A percentile compares a stretch with the other conserved stretches of the same genome.
Evolutionary conservation across 108 stramenopile genomes (phyloP).

Genomic region (Discostella stelligeroides): DNA sequence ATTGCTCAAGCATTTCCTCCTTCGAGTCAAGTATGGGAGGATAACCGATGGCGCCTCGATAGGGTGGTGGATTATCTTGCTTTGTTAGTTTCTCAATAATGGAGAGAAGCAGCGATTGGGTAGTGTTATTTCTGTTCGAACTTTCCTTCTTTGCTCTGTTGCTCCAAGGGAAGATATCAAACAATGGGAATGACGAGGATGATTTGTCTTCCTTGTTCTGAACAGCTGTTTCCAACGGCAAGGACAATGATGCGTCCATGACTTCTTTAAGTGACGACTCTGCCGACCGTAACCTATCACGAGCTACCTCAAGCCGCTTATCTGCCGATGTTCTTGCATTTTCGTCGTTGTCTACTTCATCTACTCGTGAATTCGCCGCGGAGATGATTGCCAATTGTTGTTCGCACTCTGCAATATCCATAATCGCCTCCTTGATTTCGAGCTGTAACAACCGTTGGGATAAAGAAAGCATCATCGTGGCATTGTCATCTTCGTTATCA

Average conservation of each 20-base stretch:
- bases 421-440: constrained; percentile 65
- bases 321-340: constrained; percentile 1
- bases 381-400: constrained; percentile 57
- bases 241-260: not conserved
- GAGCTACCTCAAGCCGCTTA: constrained; percentile 36
- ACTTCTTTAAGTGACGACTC: constrained; percentile 29
- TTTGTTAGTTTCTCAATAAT: constrained; percentile 31
- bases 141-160: constrained; percentile 10
- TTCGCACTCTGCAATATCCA: constrained; percentile 77
- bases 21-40: constrained; percentile 56
- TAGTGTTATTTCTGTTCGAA: not conserved
- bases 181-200: not conserved
- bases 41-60: constrained; percentile 86
- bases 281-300: constrained; percentile 28
- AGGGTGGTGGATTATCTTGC: constrained; percentile 60
- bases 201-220: not conserved
- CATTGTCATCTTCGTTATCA: constrained; percentile 27
- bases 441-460: constrained; percentile 67
- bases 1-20: constrained; percentile 40
- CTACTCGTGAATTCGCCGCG: not conserved
- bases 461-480: constrained; percentile 38
- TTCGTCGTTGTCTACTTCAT: not conserved
- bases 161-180: constrained; percentile 19
- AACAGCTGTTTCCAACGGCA: not conserved
- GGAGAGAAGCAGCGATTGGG: constrained; percentile 22